phyloP scores from a whole-genome alignment of 345 rosid genomes.

The Streptanthus diversifolius region DNA sequence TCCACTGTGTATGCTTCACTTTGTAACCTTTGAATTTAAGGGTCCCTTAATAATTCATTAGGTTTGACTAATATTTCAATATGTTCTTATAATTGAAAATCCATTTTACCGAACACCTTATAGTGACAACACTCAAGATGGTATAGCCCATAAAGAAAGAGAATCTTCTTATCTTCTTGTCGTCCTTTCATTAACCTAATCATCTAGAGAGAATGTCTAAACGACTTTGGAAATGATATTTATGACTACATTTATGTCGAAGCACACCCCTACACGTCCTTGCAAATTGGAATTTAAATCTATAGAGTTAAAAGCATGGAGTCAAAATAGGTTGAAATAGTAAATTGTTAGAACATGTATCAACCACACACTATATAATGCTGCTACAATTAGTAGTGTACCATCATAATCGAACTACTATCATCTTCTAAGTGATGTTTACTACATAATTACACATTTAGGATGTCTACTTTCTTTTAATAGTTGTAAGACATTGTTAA shows the following conservation, averaged over 20 bases:
- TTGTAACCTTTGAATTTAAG: slow-evolving; percentile 24
- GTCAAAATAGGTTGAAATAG: neutral
- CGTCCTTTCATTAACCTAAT: slow-evolving; percentile 32
- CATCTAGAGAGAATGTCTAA: slow-evolving; percentile 13
- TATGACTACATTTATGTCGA: slow-evolving; percentile 25
- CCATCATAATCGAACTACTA: neutral
- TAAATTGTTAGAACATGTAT: neutral
- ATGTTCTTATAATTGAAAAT: slow-evolving; percentile 28
- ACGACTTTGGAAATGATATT: slow-evolving; percentile 10
- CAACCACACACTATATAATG: neutral
- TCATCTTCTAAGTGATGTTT: neutral
- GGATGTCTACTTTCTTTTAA: neutral
- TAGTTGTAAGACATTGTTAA: neutral
- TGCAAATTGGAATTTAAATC: neutral
- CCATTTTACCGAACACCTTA: slow-evolving; percentile 33
- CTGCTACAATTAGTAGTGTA: neutral
- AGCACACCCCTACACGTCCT: slow-evolving; percentile 12
- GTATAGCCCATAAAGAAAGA: slow-evolving; percentile 23
- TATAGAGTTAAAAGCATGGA: slow-evolving; percentile 1
- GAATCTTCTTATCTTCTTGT: slow-evolving; percentile 33
- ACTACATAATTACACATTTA: neutral
- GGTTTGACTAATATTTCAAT: slow-evolving; percentile 33
- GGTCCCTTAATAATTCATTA: slow-evolving; percentile 29
- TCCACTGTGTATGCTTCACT: slow-evolving; percentile 23
- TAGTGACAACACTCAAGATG: slow-evolving; percentile 29